These are phyloP conservation scores for Pseudocercospora cruenta DNA, from an alignment of 2,329 filamentous ascomycete species.

Conservation along the genomic window DNA sequence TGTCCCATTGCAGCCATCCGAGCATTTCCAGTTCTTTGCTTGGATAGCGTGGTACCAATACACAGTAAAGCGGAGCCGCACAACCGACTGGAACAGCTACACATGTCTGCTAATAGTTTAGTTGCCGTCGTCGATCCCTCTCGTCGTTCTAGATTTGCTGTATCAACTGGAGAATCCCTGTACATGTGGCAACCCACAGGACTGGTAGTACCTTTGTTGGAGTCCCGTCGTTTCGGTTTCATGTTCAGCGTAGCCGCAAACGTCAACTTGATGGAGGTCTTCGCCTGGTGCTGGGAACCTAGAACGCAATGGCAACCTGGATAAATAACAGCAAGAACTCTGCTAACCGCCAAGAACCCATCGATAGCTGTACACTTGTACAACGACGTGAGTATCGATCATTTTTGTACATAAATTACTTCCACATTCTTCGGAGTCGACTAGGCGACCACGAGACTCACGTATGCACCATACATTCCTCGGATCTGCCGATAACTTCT, in stretches of 20 bases:
- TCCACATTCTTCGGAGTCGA: slow-evolving; percentile 23
- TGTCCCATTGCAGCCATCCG: slow-evolving; percentile 11
- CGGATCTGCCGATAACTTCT: slow-evolving; percentile 16
- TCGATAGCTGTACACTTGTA: not conserved
- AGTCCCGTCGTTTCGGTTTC: slow-evolving; percentile 8
- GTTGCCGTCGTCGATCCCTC: not conserved
- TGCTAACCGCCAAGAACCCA: slow-evolving; percentile 1
- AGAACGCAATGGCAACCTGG: slow-evolving; percentile 7
- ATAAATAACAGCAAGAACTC: slow-evolving; percentile 10
- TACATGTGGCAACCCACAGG: slow-evolving; percentile 9
- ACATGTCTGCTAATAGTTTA: slow-evolving; percentile 5
- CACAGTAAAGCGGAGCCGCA: slow-evolving; percentile 7
- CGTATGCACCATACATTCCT: slow-evolving; percentile 17
- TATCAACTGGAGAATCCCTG: slow-evolving; percentile 10
- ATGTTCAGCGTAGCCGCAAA: slow-evolving; percentile 16
- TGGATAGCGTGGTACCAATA: not conserved
- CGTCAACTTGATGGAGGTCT: slow-evolving; percentile 7
- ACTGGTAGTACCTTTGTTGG: slow-evolving; percentile 6
- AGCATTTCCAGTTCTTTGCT: slow-evolving; percentile 14
- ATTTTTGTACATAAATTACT: slow-evolving; percentile 17
- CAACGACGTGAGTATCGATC: not conserved
- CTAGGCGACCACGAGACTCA: slow-evolving; percentile 2
- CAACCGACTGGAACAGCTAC: slow-evolving; percentile 9
- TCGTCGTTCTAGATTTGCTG: slow-evolving; percentile 7
- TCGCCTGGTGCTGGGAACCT: not conserved